Evolutionary conservation across 371 early-diverging fungal genomes (phyloP).

Genomic region (Mortierella sp.): DNA sequence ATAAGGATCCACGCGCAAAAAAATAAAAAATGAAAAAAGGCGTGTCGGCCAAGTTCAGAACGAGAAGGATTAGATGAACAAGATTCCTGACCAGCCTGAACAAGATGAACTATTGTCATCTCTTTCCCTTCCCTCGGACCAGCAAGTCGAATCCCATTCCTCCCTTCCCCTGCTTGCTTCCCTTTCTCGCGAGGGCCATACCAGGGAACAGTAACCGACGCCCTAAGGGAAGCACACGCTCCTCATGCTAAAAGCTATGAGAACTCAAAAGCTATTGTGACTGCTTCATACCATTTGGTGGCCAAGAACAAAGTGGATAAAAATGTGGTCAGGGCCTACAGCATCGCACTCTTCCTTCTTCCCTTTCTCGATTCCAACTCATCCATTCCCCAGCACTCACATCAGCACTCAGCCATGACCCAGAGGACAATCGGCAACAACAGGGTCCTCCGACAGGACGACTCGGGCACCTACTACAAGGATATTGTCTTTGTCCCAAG

Average conservation of each 20-base stretch:
- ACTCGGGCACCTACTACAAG: conserved; percentile 35
- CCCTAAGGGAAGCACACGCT: too few relatives aligned
- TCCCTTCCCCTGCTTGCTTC: neutral
- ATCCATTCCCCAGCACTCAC: neutral
- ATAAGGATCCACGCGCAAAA: neutral
- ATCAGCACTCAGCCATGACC: neutral
- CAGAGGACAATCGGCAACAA: neutral
- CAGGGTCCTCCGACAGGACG: conserved; percentile 23
- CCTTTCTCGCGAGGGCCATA: too few relatives aligned
- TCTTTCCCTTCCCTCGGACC: neutral
- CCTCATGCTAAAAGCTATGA: too few relatives aligned
- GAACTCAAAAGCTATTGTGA: too few relatives aligned
- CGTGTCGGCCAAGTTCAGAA: neutral
- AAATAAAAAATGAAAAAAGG: neutral
- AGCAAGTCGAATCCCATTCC: neutral
- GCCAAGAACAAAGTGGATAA: neutral
- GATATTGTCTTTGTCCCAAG: conserved; percentile 48
- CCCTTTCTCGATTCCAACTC: neutral
- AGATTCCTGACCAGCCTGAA: neutral
- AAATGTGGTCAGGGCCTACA: too few relatives aligned
- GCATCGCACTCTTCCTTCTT: neutral
- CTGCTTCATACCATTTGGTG: too few relatives aligned
- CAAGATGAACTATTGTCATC: neutral
- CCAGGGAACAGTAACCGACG: too few relatives aligned
- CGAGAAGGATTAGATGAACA: neutral